Conservation (phyloP, 495 filamentous ascomycete species). For the Platismatia glauca region DNA sequence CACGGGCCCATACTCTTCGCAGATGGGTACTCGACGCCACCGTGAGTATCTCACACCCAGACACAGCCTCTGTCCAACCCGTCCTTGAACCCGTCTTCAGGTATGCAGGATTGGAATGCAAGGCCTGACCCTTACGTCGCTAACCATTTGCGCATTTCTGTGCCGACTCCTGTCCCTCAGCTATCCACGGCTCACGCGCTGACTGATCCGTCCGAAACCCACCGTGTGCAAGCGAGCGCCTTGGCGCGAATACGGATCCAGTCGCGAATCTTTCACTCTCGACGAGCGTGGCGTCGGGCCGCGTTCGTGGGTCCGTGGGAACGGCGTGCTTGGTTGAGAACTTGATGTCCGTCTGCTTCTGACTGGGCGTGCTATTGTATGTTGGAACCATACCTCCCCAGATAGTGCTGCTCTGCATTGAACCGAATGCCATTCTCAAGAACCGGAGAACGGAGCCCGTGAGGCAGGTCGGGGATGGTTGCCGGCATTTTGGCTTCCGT, state of each 20-base stretch:
- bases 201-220: not conserved
- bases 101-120: not conserved
- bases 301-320: not conserved
- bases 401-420: slow-evolving; percentile 32
- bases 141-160: not conserved
- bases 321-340: not conserved
- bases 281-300: not conserved
- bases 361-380: too few species aligned
- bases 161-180: not conserved
- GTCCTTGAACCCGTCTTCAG: not conserved
- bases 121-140: too few species aligned
- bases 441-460: slow-evolving; percentile 41
- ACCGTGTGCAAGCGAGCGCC: not conserved
- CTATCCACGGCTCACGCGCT: not conserved
- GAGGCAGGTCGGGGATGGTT: slow-evolving; percentile 39
- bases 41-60: not conserved
- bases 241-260: not conserved
- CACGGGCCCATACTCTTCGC: not conserved
- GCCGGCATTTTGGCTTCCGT: not conserved
- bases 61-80: not conserved
- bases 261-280: not conserved
- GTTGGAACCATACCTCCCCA: too few species aligned
- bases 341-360: not conserved
- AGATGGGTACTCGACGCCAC: not conserved
- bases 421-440: slow-evolving; percentile 35